Evolutionary conservation across 768 basidiomycete species (phyloP).

Genomic region (Amanita polypyramis): DNA sequence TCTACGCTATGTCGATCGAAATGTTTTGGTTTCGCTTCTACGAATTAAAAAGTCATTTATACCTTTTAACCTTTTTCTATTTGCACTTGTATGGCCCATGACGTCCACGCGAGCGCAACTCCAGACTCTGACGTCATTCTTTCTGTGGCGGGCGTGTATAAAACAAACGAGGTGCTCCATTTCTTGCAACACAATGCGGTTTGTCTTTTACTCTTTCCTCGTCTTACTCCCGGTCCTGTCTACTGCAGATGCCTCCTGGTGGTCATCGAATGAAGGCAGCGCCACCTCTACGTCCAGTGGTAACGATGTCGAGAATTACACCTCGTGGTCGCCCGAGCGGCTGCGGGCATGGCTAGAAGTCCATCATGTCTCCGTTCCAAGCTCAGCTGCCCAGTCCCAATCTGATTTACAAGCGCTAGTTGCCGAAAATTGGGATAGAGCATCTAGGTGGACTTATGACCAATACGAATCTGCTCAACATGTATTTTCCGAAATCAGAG

Average conservation of each 20-base stretch:
- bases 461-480: slow-evolving; percentile 57
- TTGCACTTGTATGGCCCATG: not conserved
- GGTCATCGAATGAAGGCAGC: slow-evolving; percentile 19
- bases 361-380: slow-evolving; percentile 47
- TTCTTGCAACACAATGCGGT: not conserved
- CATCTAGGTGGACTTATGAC: slow-evolving; percentile 47
- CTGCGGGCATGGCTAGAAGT: slow-evolving; percentile 61
- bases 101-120: not conserved
- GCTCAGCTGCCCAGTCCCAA: slow-evolving; percentile 26
- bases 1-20: slow-evolving; percentile 3
- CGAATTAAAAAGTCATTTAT: not conserved
- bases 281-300: slow-evolving; percentile 18
- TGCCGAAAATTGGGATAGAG: slow-evolving; percentile 49
- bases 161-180: not conserved
- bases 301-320: slow-evolving; percentile 22
- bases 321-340: slow-evolving; percentile 52
- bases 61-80: not conserved
- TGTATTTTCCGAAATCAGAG: slow-evolving; percentile 47
- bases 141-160: slow-evolving; percentile 5
- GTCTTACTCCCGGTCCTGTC: slow-evolving; percentile 12
- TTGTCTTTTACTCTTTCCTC: not conserved
- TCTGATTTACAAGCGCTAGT: slow-evolving; percentile 37
- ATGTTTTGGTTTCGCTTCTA: slow-evolving; percentile 4
- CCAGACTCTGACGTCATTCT: slow-evolving; percentile 15
- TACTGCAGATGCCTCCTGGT: slow-evolving; percentile 42